Conservation (phyloP, 2,329 filamentous ascomycete genomes). For the Chaetomiaceae sp. region DNA sequence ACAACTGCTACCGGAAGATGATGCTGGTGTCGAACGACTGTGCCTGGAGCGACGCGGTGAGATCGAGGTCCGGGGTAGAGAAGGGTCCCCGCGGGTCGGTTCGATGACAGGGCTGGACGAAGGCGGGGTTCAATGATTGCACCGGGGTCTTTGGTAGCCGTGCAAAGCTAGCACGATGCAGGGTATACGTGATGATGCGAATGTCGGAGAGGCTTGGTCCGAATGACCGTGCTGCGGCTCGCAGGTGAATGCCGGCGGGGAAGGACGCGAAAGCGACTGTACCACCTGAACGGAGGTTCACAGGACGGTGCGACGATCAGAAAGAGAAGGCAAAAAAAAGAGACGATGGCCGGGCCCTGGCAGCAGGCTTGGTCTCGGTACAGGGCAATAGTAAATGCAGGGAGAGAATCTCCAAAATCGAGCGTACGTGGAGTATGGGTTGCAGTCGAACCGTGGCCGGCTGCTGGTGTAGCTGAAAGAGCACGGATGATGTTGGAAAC, state of each 20-base stretch:
- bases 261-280: constrained; percentile 15
- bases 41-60: constrained; percentile 13
- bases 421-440: constrained; percentile 1
- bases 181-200: constrained; percentile 5
- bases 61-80: constrained; percentile 3
- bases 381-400: constrained; percentile 12
- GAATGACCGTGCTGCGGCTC: not conserved
- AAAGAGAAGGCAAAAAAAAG: constrained; percentile 17
- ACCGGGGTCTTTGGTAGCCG: constrained; percentile 13
- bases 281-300: constrained; percentile 15
- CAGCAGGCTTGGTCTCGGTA: constrained; percentile 11
- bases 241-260: constrained; percentile 9
- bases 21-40: constrained; percentile 10
- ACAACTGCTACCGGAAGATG: constrained; percentile 11
- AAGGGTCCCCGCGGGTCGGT: constrained; percentile 8
- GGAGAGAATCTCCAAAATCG: constrained; percentile 3
- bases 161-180: constrained; percentile 15
- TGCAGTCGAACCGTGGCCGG: constrained; percentile 9
- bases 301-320: constrained; percentile 7
- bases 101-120: constrained; percentile 15
- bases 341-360: constrained; percentile 1
- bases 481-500: constrained; percentile 14
- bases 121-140: constrained; percentile 19
- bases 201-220: constrained; percentile 4
- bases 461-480: constrained; percentile 17